Conservation (phyloP, 371 early-diverging fungal species). For the Mortierella sp. region DNA sequence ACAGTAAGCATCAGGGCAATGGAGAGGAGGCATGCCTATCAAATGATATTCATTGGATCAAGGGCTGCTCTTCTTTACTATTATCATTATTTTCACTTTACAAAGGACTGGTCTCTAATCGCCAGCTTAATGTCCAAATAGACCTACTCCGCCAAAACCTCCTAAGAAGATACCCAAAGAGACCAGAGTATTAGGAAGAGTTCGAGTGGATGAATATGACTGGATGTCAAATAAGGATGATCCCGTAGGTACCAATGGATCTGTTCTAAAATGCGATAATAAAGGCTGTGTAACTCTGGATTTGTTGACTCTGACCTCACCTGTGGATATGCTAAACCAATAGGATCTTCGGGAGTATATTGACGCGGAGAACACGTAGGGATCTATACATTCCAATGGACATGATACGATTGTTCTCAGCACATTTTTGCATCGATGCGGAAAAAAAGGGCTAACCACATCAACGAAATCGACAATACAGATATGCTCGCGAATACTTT, state of each 20-base stretch:
- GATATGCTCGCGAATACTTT: constrained; percentile 54
- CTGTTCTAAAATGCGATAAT: background rate
- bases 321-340: background rate
- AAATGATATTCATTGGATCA: too few species aligned
- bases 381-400: background rate
- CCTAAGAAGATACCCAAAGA: constrained; percentile 56
- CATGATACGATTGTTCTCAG: background rate
- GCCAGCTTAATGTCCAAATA: background rate
- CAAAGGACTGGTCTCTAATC: constrained; percentile 6
- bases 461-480: constrained; percentile 4
- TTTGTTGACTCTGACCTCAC: too few species aligned
- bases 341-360: constrained; percentile 63
- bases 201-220: constrained; percentile 62
- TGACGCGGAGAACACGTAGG: constrained; percentile 68
- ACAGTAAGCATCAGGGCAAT: constrained; percentile 23
- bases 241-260: constrained; percentile 53
- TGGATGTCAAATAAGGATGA: constrained; percentile 69
- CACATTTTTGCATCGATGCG: background rate
- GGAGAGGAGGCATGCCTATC: too few species aligned
- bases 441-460: background rate
- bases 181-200: constrained; percentile 56
- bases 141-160: constrained; percentile 50
- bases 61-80: background rate
- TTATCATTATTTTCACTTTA: too few species aligned
- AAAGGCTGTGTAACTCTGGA: background rate